phyloP scores from a whole-genome alignment of 176 grass and related monocot species.

The Carex cristatella region DNA sequence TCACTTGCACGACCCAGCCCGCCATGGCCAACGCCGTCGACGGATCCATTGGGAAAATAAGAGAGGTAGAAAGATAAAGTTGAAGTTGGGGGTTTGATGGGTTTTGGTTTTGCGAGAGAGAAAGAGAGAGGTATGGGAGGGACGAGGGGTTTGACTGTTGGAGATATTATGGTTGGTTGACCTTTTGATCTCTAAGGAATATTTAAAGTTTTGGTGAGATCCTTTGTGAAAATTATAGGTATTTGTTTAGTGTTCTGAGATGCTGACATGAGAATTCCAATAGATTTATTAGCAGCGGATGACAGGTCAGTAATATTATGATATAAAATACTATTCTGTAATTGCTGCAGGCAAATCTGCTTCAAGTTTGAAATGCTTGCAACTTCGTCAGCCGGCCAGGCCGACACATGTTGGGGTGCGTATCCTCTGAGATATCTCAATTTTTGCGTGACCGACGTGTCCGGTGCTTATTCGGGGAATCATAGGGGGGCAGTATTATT shows the following conservation, averaged over 20 bases:
- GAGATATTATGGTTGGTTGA: background rate
- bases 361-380: background rate
- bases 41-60: constrained; percentile 7
- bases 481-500: too few species aligned
- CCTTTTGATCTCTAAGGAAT: background rate
- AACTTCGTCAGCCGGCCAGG: background rate
- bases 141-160: background rate
- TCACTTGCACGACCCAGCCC: constrained; percentile 12
- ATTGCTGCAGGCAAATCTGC: background rate
- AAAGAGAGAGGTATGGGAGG: background rate
- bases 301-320: background rate
- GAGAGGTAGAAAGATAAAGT: background rate
- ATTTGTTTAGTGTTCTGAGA: background rate
- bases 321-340: background rate
- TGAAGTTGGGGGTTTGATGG: background rate
- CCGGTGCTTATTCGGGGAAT: too few species aligned
- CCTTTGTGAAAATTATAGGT: background rate
- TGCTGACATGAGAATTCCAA: background rate
- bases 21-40: constrained; percentile 14
- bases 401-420: too few species aligned
- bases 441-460: too few species aligned
- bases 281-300: too few species aligned
- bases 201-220: background rate
- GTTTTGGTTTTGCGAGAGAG: background rate
- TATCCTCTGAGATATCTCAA: too few species aligned